Conservation (phyloP, 1,139 yeast species). For the Protomyces pachydermus region DNA sequence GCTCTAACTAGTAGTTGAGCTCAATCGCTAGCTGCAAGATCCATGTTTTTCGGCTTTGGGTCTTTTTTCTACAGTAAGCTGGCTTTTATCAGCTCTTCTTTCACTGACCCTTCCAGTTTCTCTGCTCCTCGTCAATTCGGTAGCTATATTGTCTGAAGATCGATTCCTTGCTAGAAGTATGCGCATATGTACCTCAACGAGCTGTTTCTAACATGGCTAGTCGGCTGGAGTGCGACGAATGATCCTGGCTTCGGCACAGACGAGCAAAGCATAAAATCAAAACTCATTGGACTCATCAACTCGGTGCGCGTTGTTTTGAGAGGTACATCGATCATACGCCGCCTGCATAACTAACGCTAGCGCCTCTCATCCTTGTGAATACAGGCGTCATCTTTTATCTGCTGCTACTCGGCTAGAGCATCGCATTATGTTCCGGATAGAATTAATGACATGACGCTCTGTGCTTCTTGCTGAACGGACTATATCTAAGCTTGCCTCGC, state of each 20-base stretch:
- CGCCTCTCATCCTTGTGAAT: conserved; percentile 68
- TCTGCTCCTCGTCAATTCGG: conserved; percentile 64
- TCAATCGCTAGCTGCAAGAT: background rate
- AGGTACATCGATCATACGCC: background rate
- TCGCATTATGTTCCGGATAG: background rate
- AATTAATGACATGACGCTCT: background rate
- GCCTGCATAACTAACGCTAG: conserved; percentile 34
- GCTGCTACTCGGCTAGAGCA: conserved; percentile 53
- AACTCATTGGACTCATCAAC: conserved; percentile 19
- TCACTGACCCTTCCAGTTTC: conserved; percentile 33
- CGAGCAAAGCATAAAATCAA: conserved; percentile 22
- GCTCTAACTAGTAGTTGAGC: background rate
- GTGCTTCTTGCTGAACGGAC: background rate
- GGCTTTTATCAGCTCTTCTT: background rate
- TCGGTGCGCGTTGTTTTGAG: conserved; percentile 18
- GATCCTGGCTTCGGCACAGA: conserved; percentile 16
- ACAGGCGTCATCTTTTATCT: conserved; percentile 65
- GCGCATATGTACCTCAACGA: conserved; percentile 34
- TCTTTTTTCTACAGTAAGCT: conserved; percentile 55
- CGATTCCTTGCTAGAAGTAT: conserved; percentile 68
- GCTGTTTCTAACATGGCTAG: background rate
- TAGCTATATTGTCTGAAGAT: conserved; percentile 78
- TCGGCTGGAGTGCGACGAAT: conserved; percentile 10
- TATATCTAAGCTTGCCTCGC: background rate
- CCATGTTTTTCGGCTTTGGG: conserved; percentile 64